Base-by-base conservation (phyloP, 345 rosid species). In the Brassica rapa region DNA sequence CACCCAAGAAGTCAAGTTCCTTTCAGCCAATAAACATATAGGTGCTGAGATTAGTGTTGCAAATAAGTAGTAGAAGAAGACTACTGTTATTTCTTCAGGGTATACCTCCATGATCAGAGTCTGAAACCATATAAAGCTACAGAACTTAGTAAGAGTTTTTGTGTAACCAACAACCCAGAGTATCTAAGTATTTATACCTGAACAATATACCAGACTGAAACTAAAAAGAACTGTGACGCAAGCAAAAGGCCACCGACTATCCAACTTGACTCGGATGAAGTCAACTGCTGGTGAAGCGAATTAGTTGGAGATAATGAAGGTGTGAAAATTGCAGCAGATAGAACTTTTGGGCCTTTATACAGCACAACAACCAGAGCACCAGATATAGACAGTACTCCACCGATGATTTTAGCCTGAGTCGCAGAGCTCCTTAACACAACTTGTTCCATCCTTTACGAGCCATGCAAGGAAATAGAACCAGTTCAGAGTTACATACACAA, bases 341-440 rank as follows among this genome's bases (percentile, higher is more conserved):
- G 10, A 30, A 80, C 65, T 65, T 30, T 30, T 2, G 80, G 77
- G n/a, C 83, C 80, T 33, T 65, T 75, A 25, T 65, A 81, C 1
- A 81, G 64, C 1, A 81, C 73, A 64, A 75, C 27, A 64, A 81
- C 73, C 16, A 75, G 71, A 66, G 83, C 80, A 65, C 83, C 83
- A 33, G 77, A 64, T 64, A 71, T 81, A 41, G 80, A 81, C 41
- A 81, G 46, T 21, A 81, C 33, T 0, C 80, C 67, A 24, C 83
- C 83, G 37, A 76, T 76, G 51, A 75, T 65, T 70, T 81, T 81
- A 57, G 83, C 83, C 43, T 23, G 76, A 55, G 72, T 75, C 2
- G 73, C 65, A 43, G 80, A 71, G 80, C 77, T 81, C 43, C 65
- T 75, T 66, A 76, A 57, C 56, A 57, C 79, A 32, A 71, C 14